Conservation (phyloP, 1,284 basidiomycete genomes). For the Malassezia pachydermatis region DNA sequence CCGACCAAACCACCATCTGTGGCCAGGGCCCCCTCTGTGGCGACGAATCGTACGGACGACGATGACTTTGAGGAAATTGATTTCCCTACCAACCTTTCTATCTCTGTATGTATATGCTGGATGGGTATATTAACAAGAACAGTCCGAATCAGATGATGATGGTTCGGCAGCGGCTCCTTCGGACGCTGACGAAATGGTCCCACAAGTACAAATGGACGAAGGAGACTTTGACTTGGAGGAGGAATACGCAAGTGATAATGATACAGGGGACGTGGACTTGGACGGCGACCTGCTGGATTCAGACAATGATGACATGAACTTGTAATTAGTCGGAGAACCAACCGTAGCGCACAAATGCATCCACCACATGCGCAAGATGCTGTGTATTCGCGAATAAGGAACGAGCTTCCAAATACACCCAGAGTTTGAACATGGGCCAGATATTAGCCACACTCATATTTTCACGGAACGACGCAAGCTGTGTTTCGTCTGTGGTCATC, state of each 20-base stretch:
- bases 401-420: slow-evolving; percentile 37
- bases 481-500: slow-evolving; percentile 17
- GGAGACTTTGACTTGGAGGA: slow-evolving; percentile 7
- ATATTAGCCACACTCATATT: slow-evolving; percentile 2
- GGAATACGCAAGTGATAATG: slow-evolving; percentile 11
- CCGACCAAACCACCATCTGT: background rate
- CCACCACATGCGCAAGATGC: slow-evolving; percentile 25
- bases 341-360: slow-evolving; percentile 42
- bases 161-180: slow-evolving; percentile 2
- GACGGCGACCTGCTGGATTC: background rate
- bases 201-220: slow-evolving; percentile 3
- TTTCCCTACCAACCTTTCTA: slow-evolving; percentile 8
- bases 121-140: background rate
- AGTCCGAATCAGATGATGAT: slow-evolving; percentile 16
- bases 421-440: slow-evolving; percentile 39
- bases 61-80: slow-evolving; percentile 12
- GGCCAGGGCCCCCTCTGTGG: background rate
- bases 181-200: slow-evolving; percentile 19
- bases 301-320: slow-evolving; percentile 21
- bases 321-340: slow-evolving; percentile 34
- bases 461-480: slow-evolving; percentile 16
- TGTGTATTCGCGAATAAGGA: slow-evolving; percentile 25
- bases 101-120: slow-evolving; percentile 7
- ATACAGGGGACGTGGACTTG: background rate
- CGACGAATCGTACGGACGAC: background rate